A percentile compares a stretch with the other conserved stretches of the same genome.
These are phyloP conservation scores for Linum usitatissimum DNA, from an alignment of 345 rosid genomes.

Conservation along the genomic window DNA sequence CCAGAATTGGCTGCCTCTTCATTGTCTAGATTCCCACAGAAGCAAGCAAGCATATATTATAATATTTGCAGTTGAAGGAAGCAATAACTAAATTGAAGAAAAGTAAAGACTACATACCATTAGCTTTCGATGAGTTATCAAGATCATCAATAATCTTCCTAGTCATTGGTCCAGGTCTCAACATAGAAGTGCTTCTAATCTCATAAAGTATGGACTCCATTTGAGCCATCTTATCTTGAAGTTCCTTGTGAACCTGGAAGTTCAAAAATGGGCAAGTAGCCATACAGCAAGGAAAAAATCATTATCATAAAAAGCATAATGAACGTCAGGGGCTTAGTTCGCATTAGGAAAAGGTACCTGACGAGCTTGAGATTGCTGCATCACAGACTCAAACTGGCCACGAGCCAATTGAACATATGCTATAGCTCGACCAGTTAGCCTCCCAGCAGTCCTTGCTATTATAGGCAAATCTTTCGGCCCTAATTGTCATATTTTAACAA, in stretches of 20 bases:
- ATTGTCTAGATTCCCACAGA: slow-evolving; percentile 4
- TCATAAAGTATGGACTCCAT: slow-evolving; percentile 82
- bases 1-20: slow-evolving; percentile 1
- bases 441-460: slow-evolving; percentile 68
- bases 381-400: slow-evolving; percentile 64
- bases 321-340: neutral
- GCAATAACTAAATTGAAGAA: neutral
- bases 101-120: slow-evolving; percentile 23
- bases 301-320: neutral
- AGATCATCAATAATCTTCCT: slow-evolving; percentile 43
- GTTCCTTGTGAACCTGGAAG: slow-evolving; percentile 72
- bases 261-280: neutral
- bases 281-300: neutral
- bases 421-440: slow-evolving; percentile 65
- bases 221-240: slow-evolving; percentile 77
- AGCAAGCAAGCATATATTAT: slow-evolving; percentile 1
- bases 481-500: slow-evolving; percentile 7
- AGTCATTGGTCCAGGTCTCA: slow-evolving; percentile 66
- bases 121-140: slow-evolving; percentile 19
- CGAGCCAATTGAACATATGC: slow-evolving; percentile 82
- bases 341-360: slow-evolving; percentile 35
- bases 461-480: slow-evolving; percentile 80
- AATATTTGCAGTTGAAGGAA: neutral
- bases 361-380: slow-evolving; percentile 86
- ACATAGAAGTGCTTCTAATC: slow-evolving; percentile 51